Base-by-base conservation (phyloP, 345 rosid species). In the Adansonia digitata region DNA sequence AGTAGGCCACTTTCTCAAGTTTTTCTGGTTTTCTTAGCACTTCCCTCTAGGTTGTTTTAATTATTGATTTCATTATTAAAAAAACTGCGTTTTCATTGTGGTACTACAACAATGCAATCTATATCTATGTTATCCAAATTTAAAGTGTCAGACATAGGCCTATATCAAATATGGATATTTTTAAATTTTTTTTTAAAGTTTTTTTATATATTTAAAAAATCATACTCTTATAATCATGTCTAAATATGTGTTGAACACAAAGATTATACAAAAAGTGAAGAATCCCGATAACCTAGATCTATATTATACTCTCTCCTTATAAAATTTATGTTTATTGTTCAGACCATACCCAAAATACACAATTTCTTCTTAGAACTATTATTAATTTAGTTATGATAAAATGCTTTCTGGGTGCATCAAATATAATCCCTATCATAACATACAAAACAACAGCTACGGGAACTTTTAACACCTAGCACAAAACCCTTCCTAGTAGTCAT, bases 401-500 rank as follows among this genome's bases (percentile, higher is more conserved):
- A 31, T 31, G 34, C 34, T 31, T 31, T 31, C 34, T 1, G 2
- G 2, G 34, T 31, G 34, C 2, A 31, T 3, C 34, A 31, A 31
- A 31, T 31, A 31, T 31, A 31, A 31, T 1, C 3, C 3, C 3
- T 5, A 20, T 49, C 20, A 17, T 49, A 49, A 17, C 20, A 49
- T 5, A 17, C 7, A 2, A 7, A 18, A 51, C 10, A 55, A 5
- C 31, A 24, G 31, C 31, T 10, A 9, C 4, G 60, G 62, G 87
- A 53, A 76, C 83, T 10, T 79, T 84, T n/a, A 57, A 49, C 72
- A 31, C 65, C 74, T 5, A 56, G 74, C 69, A 5, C 34, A 13
- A 55, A 82, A n/a, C 67, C 78, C 80, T 29, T 81, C 78, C 59
- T 75, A 66, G 70, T 84, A 87, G 22, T 83, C 80, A 66, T 11